A percentile compares a stretch with the other conserved stretches of the same genome.
These are phyloP conservation scores for Exidia glandulosa DNA, from an alignment of 768 basidiomycete genomes.

Conservation along the genomic window DNA sequence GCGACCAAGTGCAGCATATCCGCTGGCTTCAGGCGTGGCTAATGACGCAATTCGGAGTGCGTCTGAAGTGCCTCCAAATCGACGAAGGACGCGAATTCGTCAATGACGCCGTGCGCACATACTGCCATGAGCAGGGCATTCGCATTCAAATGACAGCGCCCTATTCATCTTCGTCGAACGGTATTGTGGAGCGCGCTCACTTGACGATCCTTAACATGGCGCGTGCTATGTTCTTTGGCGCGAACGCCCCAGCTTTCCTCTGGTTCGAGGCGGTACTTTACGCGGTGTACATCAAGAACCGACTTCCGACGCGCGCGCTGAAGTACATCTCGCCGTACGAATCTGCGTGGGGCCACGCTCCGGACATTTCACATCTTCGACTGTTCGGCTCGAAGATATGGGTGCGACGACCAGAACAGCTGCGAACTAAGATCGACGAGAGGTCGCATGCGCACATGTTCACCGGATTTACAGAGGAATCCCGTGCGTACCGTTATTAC, in stretches of 20 bases:
- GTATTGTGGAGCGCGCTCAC: slow-evolving; percentile 28
- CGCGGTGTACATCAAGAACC: slow-evolving; percentile 7
- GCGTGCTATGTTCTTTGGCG: slow-evolving; percentile 20
- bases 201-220: slow-evolving; percentile 20
- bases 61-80: slow-evolving; percentile 8
- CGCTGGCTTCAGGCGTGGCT: slow-evolving; percentile 2
- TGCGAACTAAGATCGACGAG: neutral
- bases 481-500: neutral
- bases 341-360: slow-evolving; percentile 13
- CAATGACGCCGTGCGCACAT: slow-evolving; percentile 5
- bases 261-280: neutral
- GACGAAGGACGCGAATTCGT: slow-evolving; percentile 18
- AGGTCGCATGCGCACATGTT: neutral
- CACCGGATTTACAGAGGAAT: neutral
- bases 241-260: neutral
- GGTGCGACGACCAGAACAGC: neutral
- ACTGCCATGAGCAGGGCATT: slow-evolving; percentile 9
- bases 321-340: slow-evolving; percentile 13
- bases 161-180: slow-evolving; percentile 24
- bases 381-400: slow-evolving; percentile 12
- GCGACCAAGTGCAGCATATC: neutral
- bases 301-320: slow-evolving; percentile 4
- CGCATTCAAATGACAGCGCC: slow-evolving; percentile 16
- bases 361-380: slow-evolving; percentile 11
- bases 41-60: slow-evolving; percentile 2